Conservation (phyloP, 2,329 filamentous ascomycete species). For the Domatiomyces globalis region DNA sequence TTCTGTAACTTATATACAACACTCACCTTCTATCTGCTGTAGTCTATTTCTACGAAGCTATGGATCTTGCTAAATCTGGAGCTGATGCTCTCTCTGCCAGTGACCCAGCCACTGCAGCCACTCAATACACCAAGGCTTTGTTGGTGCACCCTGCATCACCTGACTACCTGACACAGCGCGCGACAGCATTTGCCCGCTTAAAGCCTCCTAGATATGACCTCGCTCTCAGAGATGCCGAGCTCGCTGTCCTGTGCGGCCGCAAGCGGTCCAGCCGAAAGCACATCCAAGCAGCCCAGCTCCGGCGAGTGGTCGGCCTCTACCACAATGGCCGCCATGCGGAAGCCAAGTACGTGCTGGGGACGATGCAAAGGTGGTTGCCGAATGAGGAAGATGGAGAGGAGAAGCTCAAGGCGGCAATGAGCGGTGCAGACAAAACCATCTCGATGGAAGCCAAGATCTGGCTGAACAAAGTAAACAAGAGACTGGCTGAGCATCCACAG, state of each 20-base stretch:
- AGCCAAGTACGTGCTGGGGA: conserved; percentile 54
- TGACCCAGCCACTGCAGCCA: conserved; percentile 54
- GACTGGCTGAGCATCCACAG: conserved; percentile 17
- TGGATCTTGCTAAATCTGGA: conserved; percentile 43
- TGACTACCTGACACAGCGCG: conserved; percentile 67
- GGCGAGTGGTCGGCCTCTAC: conserved; percentile 61
- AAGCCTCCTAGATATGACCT: conserved; percentile 41
- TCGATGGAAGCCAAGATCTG: conserved; percentile 34
- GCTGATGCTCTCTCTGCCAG: conserved; percentile 46
- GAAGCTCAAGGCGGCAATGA: background rate
- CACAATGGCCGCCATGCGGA: conserved; percentile 59
- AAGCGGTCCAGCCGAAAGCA: conserved; percentile 60
- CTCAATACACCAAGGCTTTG: conserved; percentile 54
- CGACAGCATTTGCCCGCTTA: conserved; percentile 59
- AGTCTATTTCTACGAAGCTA: conserved; percentile 15
- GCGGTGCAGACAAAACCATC: conserved; percentile 23
- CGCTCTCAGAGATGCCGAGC: conserved; percentile 57
- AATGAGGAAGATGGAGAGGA: conserved; percentile 24
- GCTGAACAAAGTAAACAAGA: conserved; percentile 41
- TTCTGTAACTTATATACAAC: background rate
- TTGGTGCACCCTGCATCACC: conserved; percentile 49
- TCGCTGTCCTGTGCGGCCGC: conserved; percentile 46
- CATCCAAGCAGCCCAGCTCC: conserved; percentile 68
- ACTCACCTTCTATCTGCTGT: background rate
- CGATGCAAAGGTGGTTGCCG: conserved; percentile 39